Percentiles rank a stretch among this genome's conserved stretches.
phyloP scores from a whole-genome alignment of 257 asterid genomes.

The Salvia miltiorrhiza region DNA sequence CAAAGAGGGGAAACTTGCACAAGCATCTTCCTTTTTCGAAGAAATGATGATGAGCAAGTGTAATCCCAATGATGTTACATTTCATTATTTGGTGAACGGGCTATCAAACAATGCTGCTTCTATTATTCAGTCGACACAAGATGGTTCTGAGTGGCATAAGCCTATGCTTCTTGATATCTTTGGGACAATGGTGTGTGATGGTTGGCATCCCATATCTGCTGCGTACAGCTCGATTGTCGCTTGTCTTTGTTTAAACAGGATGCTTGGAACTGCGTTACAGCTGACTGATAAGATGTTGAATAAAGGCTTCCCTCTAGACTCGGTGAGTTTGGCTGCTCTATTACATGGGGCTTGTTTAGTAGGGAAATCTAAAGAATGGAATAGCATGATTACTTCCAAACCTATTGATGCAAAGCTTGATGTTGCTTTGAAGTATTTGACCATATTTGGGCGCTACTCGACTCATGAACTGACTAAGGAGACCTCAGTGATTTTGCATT shows the following conservation, averaged over 20 bases:
- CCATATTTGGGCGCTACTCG: slow-evolving; percentile 48
- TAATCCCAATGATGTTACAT: slow-evolving; percentile 70
- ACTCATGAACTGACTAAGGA: slow-evolving; percentile 37
- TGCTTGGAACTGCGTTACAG: slow-evolving; percentile 56
- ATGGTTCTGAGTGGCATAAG: slow-evolving; percentile 19
- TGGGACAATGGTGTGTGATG: slow-evolving; percentile 55
- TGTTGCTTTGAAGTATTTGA: slow-evolving; percentile 49
- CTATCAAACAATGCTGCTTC: slow-evolving; percentile 37
- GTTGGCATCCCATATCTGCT: slow-evolving; percentile 53
- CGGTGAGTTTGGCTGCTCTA: slow-evolving; percentile 62
- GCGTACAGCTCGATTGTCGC: slow-evolving; percentile 64
- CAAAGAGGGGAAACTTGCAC: slow-evolving; percentile 57
- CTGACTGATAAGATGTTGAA: slow-evolving; percentile 47
- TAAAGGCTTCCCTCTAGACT: slow-evolving; percentile 43
- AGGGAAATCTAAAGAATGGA: slow-evolving; percentile 75
- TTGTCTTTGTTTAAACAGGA: slow-evolving; percentile 62
- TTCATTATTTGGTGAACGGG: slow-evolving; percentile 75
- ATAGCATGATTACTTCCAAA: slow-evolving; percentile 41
- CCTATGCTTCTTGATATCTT: slow-evolving; percentile 59
- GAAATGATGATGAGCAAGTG: slow-evolving; percentile 73
- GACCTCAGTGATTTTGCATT: slow-evolving; percentile 59
- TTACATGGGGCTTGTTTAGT: slow-evolving; percentile 62
- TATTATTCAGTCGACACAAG: slow-evolving; percentile 15
- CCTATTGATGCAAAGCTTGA: slow-evolving; percentile 42
- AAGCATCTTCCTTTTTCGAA: slow-evolving; percentile 66